Percentiles rank a stretch among this genome's conserved stretches.
Conservation (phyloP, 2,329 filamentous ascomycete species). For the Penicillium hesseltinei region DNA sequence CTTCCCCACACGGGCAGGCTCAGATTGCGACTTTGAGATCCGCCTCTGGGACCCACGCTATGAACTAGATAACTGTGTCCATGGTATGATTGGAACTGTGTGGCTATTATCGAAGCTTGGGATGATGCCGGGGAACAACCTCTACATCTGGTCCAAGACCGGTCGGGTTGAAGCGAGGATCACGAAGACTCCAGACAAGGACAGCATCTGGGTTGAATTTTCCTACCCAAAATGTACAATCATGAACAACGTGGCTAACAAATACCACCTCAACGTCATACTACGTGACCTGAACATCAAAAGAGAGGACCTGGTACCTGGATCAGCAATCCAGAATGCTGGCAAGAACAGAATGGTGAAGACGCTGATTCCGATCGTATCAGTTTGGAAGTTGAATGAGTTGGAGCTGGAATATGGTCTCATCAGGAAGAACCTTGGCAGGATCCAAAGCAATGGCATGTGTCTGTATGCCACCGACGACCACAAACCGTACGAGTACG, state of each 20-base stretch:
- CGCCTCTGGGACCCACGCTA: not conserved
- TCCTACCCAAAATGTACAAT: not conserved
- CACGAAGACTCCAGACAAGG: not conserved
- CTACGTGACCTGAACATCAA: not conserved
- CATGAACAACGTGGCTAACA: not conserved
- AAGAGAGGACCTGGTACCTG: not conserved
- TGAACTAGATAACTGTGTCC: not conserved
- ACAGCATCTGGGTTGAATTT: not conserved
- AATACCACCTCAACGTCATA: not conserved
- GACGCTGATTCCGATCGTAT: constrained; percentile 6
- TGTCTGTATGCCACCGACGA: constrained; percentile 5
- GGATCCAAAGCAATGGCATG: constrained; percentile 6
- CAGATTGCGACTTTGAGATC: not conserved
- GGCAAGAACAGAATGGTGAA: not conserved
- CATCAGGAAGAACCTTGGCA: not conserved
- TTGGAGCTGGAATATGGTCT: not conserved
- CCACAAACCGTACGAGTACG: constrained; percentile 5
- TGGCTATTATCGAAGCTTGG: constrained; percentile 14
- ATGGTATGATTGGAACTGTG: constrained; percentile 13
- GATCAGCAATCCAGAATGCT: constrained; percentile 3
- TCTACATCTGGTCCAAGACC: constrained; percentile 3
- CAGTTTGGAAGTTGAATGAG: not conserved
- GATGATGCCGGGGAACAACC: not conserved
- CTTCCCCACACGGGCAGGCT: not conserved
- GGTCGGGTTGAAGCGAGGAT: constrained; percentile 5